Percentiles rank a stretch among this genome's conserved stretches.
Evolutionary conservation across 495 filamentous ascomycete genomes (phyloP).

Genomic region (Tuber melanosporum): DNA sequence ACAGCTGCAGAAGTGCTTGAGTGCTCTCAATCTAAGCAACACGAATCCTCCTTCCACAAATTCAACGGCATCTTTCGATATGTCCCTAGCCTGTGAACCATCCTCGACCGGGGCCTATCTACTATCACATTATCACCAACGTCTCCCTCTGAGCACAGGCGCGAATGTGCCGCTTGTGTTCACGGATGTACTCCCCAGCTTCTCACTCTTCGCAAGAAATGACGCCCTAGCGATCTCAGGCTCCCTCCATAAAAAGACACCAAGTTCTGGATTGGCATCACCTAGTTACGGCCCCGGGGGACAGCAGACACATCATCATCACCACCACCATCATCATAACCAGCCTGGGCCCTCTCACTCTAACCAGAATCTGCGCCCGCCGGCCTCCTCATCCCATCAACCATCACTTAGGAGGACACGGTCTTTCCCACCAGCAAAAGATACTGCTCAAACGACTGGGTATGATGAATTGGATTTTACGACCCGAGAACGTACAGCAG

Average conservation of each 20-base stretch:
- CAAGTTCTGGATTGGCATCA: constrained; percentile 39
- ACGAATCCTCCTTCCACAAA: constrained; percentile 37
- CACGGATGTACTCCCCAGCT: constrained; percentile 40
- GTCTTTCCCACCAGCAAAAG: constrained; percentile 42
- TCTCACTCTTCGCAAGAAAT: constrained; percentile 40
- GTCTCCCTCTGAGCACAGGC: constrained; percentile 40
- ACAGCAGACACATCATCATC: constrained; percentile 22
- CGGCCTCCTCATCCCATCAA: constrained; percentile 27
- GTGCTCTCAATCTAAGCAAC: constrained; percentile 37
- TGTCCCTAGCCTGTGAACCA: constrained; percentile 41
- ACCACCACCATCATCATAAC: neutral
- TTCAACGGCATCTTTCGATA: constrained; percentile 38
- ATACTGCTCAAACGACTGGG: constrained; percentile 40
- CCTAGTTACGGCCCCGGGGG: constrained; percentile 33
- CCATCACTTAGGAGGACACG: constrained; percentile 36
- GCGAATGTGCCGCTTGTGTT: constrained; percentile 41
- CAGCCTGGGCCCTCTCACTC: constrained; percentile 25
- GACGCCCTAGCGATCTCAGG: constrained; percentile 42
- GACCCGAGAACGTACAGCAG: constrained; percentile 41
- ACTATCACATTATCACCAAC: constrained; percentile 42
- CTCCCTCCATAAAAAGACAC: constrained; percentile 40
- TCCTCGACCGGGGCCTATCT: constrained; percentile 40
- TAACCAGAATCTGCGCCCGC: constrained; percentile 37
- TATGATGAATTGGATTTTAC: constrained; percentile 43
- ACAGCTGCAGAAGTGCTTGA: constrained; percentile 37